Evolutionary conservation across 129 eudicot genomes (phyloP), one percentile per base, ranked within the genome.

Genomic region (Pulicaria dysenterica): DNA sequence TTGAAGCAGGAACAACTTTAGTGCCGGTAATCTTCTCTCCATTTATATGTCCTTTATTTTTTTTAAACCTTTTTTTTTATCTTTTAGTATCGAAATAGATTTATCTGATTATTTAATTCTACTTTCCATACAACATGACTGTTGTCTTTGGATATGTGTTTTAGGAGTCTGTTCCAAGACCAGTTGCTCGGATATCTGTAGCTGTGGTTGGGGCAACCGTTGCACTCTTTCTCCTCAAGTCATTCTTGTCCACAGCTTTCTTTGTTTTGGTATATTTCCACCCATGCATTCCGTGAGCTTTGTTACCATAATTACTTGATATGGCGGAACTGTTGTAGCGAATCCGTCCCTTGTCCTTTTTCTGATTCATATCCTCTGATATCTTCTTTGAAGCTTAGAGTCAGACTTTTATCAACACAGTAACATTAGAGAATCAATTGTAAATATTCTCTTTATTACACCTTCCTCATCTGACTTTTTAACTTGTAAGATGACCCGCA

Each of bases 1-100:
- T 92, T 75, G 98, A 92, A 78, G 96, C 96, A 41, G 98, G 98
- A 85, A 81, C 96, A 15, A 74, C 74, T 62, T 73, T 92, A 78
- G 96, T 92, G 75, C 98, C 98, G 45, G 98, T 92, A 83, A 37
- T 62, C 4, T 48, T 70, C 39, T 53, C n/a, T 38, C 57, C 34
- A 5, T 65, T 44, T 50, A 39, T 36, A 72, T 53, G 8, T 62
- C 31, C 31, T 24, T 24, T 24, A 24, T 24, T 24, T 24, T 24
- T 24, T 24, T 0, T 0, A 24, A 24, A 2, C 31, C 2, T 24
- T 24, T 0, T 24, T 24, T 24, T 0, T 24, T 24, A 24, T 24
- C 13, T 9, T 44, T 42, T 8, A 50, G 1, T 34, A 39, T 15
- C 9, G 4, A 36, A 42, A 53, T 34, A 70, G 34, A 44, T 37